phyloP scores from a whole-genome alignment of 371 early-diverging fungal species.

The Nosema muscidifuracis region DNA sequence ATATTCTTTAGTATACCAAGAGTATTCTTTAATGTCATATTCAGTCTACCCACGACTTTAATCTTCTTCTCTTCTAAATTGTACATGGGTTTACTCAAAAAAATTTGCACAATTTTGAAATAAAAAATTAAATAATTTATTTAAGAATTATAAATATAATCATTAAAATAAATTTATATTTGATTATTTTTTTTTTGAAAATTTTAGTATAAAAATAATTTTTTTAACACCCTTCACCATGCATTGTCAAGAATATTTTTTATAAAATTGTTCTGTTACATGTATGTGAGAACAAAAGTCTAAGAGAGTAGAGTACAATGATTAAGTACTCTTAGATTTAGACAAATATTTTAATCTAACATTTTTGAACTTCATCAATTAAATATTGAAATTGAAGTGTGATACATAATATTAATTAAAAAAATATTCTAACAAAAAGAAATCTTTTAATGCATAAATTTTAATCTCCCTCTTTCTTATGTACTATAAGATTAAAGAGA shows the following conservation, averaged over 20 bases:
- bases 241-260: background rate
- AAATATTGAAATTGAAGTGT: too few species aligned
- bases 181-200: too few species aligned
- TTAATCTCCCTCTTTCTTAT: slow-evolving; percentile 8
- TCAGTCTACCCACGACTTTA: slow-evolving; percentile 33
- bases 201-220: slow-evolving; percentile 6
- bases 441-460: too few species aligned
- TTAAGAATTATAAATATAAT: too few species aligned
- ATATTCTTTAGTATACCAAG: slow-evolving; percentile 14
- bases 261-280: slow-evolving; percentile 18
- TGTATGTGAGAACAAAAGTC: background rate
- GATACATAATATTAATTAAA: too few species aligned
- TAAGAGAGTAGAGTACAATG: slow-evolving; percentile 4
- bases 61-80: slow-evolving; percentile 27
- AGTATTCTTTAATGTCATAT: slow-evolving; percentile 27
- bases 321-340: background rate
- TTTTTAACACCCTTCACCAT: background rate
- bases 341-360: slow-evolving; percentile 16
- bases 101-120: too few species aligned
- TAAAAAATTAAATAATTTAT: too few species aligned
- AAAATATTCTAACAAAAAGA: too few species aligned
- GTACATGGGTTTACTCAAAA: background rate
- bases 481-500: slow-evolving; percentile 45
- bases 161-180: too few species aligned
- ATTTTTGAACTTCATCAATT: too few species aligned